Evolutionary conservation across 2,329 filamentous ascomycete species (phyloP).

Genomic region (Xylariaceae sp.): DNA sequence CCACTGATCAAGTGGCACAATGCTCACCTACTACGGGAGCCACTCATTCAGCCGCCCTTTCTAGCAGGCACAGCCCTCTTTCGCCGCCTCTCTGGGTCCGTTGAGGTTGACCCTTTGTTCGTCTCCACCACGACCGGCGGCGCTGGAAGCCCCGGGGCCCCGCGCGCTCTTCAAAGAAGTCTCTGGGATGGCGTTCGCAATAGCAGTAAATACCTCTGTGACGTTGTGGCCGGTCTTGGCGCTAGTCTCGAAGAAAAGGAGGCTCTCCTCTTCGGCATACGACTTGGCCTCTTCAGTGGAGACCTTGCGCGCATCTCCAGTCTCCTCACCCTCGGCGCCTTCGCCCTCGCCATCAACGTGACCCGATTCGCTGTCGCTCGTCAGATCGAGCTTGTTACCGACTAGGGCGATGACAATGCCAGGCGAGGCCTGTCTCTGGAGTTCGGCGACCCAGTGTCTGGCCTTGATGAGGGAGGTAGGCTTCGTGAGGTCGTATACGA

Average conservation of each 20-base stretch:
- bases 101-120: slow-evolving; percentile 79
- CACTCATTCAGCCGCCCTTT: slow-evolving; percentile 19
- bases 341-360: slow-evolving; percentile 40
- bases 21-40: slow-evolving; percentile 13
- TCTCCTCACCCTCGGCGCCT: slow-evolving; percentile 49
- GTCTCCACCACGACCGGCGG: slow-evolving; percentile 55
- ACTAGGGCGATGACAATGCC: slow-evolving; percentile 97
- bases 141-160: slow-evolving; percentile 58
- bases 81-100: slow-evolving; percentile 68
- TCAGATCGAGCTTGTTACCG: slow-evolving; percentile 93
- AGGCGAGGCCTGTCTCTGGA: slow-evolving; percentile 91
- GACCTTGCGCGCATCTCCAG: slow-evolving; percentile 77
- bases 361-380: slow-evolving; percentile 50
- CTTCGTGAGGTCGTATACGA: slow-evolving; percentile 98
- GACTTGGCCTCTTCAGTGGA: slow-evolving; percentile 84
- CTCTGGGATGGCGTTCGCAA: slow-evolving; percentile 96
- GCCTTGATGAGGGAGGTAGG: slow-evolving; percentile 92
- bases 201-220: slow-evolving; percentile 92
- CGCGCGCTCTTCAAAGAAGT: slow-evolving; percentile 87
- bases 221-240: slow-evolving; percentile 96
- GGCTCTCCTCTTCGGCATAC: slow-evolving; percentile 89
- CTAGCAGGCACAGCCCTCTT: slow-evolving; percentile 88
- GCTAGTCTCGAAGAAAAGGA: slow-evolving; percentile 96
- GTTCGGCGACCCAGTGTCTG: slow-evolving; percentile 97
- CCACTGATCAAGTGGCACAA: slow-evolving; percentile 14